Evolutionary conservation across 2,329 filamentous ascomycete genomes (phyloP).

Genomic region (Bipolaris zeicola): DNA sequence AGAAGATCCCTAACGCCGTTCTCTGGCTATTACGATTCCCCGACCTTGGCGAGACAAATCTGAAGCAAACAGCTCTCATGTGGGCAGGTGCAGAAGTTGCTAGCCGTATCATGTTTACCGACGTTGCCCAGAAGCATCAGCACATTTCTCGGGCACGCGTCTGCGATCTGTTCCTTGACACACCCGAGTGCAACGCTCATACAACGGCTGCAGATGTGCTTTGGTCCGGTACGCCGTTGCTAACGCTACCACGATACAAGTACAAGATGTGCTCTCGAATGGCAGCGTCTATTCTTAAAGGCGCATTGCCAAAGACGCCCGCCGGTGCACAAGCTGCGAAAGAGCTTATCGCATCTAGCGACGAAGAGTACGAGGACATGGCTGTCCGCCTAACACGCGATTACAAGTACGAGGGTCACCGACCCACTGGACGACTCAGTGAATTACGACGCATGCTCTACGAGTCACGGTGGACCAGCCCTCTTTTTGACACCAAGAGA

Average conservation of each 20-base stretch:
- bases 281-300: slow-evolving; percentile 91
- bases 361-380: slow-evolving; percentile 81
- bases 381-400: slow-evolving; percentile 43
- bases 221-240: slow-evolving; percentile 91
- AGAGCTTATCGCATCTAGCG: slow-evolving; percentile 78
- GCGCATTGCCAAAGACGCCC: slow-evolving; percentile 75
- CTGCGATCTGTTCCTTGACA: slow-evolving; percentile 94
- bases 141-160: slow-evolving; percentile 92
- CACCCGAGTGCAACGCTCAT: slow-evolving; percentile 96
- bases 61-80: slow-evolving; percentile 75
- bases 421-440: slow-evolving; percentile 67
- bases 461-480: slow-evolving; percentile 81
- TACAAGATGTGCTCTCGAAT: slow-evolving; percentile 99
- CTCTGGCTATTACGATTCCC: slow-evolving; percentile 98
- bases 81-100: slow-evolving; percentile 91
- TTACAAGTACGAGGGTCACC: slow-evolving; percentile 41
- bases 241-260: slow-evolving; percentile 87
- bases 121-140: slow-evolving; percentile 91
- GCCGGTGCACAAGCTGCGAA: slow-evolving; percentile 70
- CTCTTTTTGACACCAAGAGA: slow-evolving; percentile 85
- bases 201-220: slow-evolving; percentile 95
- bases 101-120: slow-evolving; percentile 87
- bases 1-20: slow-evolving; percentile 82
- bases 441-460: slow-evolving; percentile 83
- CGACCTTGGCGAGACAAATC: slow-evolving; percentile 85